Conservation (phyloP, 768 basidiomycete genomes). For the Tylopilus felleus region DNA sequence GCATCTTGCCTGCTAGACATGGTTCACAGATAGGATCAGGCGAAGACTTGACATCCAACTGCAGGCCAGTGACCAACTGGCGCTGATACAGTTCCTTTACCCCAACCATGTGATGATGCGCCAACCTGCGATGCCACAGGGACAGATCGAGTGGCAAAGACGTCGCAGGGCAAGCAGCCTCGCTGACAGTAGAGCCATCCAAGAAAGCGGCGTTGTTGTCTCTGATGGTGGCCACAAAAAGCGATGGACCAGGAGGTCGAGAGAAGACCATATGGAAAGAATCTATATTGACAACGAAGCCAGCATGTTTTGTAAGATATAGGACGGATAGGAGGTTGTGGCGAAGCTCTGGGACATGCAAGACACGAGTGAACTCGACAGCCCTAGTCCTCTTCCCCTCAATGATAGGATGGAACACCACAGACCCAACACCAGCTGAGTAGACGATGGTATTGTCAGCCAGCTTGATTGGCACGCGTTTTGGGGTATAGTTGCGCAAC, state of each 20-base stretch:
- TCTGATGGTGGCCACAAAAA: too few species aligned
- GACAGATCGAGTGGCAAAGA: conserved; percentile 10
- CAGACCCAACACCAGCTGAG: too few species aligned
- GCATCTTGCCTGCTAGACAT: neutral
- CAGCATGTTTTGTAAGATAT: neutral
- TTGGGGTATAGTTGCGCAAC: neutral
- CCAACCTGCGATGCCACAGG: conserved; percentile 18
- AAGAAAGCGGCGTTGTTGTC: neutral
- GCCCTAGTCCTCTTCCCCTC: too few species aligned
- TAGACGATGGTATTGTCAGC: too few species aligned
- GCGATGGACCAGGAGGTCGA: too few species aligned
- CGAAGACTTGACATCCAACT: neutral
- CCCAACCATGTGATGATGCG: neutral
- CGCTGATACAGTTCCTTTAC: neutral
- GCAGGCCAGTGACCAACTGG: neutral
- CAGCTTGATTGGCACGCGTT: too few species aligned
- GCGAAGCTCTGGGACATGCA: neutral
- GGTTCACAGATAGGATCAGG: neutral
- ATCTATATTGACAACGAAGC: neutral
- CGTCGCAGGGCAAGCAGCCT: neutral
- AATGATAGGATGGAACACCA: too few species aligned
- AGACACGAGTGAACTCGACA: too few species aligned
- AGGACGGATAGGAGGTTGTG: neutral
- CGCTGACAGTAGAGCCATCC: neutral
- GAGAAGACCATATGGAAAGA: too few species aligned